Base-by-base conservation (phyloP, 257 asterid genomes). In the Solanum chilense region DNA sequence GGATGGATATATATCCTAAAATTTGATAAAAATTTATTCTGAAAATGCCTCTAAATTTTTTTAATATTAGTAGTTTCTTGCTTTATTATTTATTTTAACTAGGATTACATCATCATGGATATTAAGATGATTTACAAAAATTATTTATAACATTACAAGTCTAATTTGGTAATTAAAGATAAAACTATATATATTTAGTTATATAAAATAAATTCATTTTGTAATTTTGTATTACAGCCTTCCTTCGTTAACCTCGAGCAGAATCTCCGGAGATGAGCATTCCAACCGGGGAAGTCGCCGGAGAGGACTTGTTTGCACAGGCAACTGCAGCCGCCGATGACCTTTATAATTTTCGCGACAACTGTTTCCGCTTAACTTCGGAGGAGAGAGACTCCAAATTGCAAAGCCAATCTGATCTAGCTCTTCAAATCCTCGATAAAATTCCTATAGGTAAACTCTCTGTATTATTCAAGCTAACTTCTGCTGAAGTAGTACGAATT, bases 391-490 rank as follows among this genome's bases (percentile, higher is more conserved):
- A 90, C 90, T 87, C 91, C 80, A 90, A 89, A 84, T 91, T 94
- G 75, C 49, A 77, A 10, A 77, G 68, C 3, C 89, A 90, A 64
- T 91, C 97, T 70, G 89, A 86, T 90, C 85, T 89, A 58, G 91
- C 95, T 47, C 93, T 93, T 87, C 91, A 90, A 80, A 15, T 94
- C 91, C 94, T 93, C 93, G 97, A 94, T 78, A 83, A 89, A 81
- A 92, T 95, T 47, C 98, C 99, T 60, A 90, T 86, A 49, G 98
- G 99, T 93, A 87, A 70, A 29, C 5, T 39, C 87, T 64, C 45
- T 27, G 16, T 15, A 49, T 76, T 29, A 66, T 44, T 69, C 16
- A 35, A 69, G 41, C 13, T 69, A 29, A 15, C 3, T 27, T 29
- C 12, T 29, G 76, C 41, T 29, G 12, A 69, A 31, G 20, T 69